Percentiles rank a stretch among this genome's conserved stretches.
phyloP scores from a whole-genome alignment of 331 rosid genomes.

The Quercus phellos region DNA sequence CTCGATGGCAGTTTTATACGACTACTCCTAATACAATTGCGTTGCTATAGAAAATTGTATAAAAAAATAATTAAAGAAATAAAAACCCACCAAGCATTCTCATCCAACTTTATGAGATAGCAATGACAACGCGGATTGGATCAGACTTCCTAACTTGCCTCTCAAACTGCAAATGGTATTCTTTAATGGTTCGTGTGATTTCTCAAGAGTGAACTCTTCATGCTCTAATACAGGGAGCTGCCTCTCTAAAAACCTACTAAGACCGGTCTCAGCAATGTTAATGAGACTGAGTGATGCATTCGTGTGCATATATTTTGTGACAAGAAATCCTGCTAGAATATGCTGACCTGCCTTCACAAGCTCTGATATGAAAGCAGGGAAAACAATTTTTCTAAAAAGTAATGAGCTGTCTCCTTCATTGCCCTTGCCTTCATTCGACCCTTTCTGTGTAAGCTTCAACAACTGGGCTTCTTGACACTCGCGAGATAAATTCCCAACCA shows the following conservation, averaged over 20 bases:
- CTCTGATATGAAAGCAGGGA: slow-evolving; percentile 73
- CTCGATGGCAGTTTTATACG: neutral
- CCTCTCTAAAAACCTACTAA: slow-evolving; percentile 63
- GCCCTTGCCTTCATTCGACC: slow-evolving; percentile 24
- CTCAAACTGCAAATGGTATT: slow-evolving; percentile 47
- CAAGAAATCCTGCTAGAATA: slow-evolving; percentile 74
- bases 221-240: slow-evolving; percentile 45
- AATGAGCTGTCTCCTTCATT: slow-evolving; percentile 31
- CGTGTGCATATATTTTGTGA: slow-evolving; percentile 75
- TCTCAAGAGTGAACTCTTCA: slow-evolving; percentile 36
- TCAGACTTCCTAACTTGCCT: slow-evolving; percentile 44
- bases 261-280: slow-evolving; percentile 64
- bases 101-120: slow-evolving; percentile 40
- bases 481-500: slow-evolving; percentile 68
- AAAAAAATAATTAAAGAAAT: neutral
- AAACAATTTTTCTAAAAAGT: slow-evolving; percentile 45
- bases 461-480: slow-evolving; percentile 50
- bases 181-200: slow-evolving; percentile 45
- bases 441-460: slow-evolving; percentile 30
- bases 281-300: slow-evolving; percentile 61
- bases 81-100: neutral
- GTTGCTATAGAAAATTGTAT: neutral
- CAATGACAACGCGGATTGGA: slow-evolving; percentile 45
- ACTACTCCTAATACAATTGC: neutral
- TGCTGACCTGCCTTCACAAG: slow-evolving; percentile 87